These are phyloP conservation scores for Diaporthe aspalathi DNA, from an alignment of 2,329 filamentous ascomycete genomes.

Conservation along the genomic window DNA sequence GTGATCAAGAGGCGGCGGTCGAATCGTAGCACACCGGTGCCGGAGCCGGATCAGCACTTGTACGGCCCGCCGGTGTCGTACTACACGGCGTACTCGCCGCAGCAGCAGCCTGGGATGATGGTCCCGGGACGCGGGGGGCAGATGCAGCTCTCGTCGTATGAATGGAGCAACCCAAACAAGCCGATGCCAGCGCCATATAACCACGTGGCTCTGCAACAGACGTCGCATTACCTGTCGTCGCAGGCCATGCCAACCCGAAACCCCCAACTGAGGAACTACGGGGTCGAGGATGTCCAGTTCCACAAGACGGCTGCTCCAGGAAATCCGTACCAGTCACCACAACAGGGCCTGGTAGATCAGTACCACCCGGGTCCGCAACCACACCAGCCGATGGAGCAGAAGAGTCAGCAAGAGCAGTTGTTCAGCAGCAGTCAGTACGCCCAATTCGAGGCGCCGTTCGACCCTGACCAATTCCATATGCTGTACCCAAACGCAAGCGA, in stretches of 20 bases:
- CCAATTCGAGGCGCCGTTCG: neutral
- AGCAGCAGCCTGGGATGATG: conserved; percentile 40
- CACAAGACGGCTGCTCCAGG: conserved; percentile 51
- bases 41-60: conserved; percentile 48
- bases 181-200: conserved; percentile 54
- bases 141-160: conserved; percentile 48
- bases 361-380: conserved; percentile 39
- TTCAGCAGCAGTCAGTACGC: conserved; percentile 18
- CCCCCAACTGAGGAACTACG: conserved; percentile 39
- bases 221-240: conserved; percentile 36
- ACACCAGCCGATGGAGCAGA: conserved; percentile 41
- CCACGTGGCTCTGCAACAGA: conserved; percentile 37
- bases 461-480: conserved; percentile 1
- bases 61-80: conserved; percentile 31
- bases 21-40: conserved; percentile 46
- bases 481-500: conserved; percentile 8
- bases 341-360: conserved; percentile 39
- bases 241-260: conserved; percentile 47
- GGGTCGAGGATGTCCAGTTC: conserved; percentile 48
- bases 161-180: conserved; percentile 51
- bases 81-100: conserved; percentile 43
- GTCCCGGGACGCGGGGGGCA: conserved; percentile 35
- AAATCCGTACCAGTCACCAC: conserved; percentile 40
- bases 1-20: conserved; percentile 47
- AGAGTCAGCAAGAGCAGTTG: conserved; percentile 27